A percentile compares a stretch with the other conserved stretches of the same genome.
These are phyloP conservation scores for Blastocystis hominis DNA, from an alignment of 352 stramenopile genomes.

Conservation along the genomic window DNA sequence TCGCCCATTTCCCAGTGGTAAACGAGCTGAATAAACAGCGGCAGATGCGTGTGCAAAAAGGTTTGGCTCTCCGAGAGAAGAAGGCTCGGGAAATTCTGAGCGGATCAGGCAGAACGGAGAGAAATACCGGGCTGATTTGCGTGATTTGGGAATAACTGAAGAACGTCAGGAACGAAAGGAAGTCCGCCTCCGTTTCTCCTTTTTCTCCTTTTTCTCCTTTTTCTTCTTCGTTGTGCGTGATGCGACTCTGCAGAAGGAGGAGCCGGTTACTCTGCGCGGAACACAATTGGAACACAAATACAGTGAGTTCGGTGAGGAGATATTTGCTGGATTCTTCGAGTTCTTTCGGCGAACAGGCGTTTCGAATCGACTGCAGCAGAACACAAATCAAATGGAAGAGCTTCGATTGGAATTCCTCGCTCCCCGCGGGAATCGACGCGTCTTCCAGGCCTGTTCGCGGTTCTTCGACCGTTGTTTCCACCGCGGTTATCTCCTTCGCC, in stretches of 20 bases:
- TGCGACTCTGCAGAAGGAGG: background rate
- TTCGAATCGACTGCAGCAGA: background rate
- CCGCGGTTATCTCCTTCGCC: background rate
- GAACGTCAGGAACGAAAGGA: slow-evolving; percentile 25
- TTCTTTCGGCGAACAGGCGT: background rate
- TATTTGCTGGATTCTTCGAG: background rate
- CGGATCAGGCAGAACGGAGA: background rate
- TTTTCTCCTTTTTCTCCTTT: background rate
- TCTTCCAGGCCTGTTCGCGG: background rate
- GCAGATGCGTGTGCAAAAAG: background rate
- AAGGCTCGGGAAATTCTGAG: background rate
- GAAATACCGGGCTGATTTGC: background rate
- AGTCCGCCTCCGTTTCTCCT: background rate
- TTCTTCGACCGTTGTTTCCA: background rate
- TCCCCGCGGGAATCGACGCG: background rate
- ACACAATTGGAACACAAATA: background rate
- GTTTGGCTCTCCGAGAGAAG: background rate
- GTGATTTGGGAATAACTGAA: slow-evolving; percentile 6
- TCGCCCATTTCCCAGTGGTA: slow-evolving; percentile 22
- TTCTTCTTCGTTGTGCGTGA: background rate
- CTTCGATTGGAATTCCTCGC: background rate
- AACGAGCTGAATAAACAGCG: slow-evolving; percentile 42
- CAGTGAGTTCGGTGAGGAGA: background rate
- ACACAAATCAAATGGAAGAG: slow-evolving; percentile 25
- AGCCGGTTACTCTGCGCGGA: background rate